Percentiles rank a stretch among this genome's conserved stretches.
These are phyloP conservation scores for Byssothecium circinans DNA, from an alignment of 2,329 filamentous ascomycete genomes.

Conservation along the genomic window DNA sequence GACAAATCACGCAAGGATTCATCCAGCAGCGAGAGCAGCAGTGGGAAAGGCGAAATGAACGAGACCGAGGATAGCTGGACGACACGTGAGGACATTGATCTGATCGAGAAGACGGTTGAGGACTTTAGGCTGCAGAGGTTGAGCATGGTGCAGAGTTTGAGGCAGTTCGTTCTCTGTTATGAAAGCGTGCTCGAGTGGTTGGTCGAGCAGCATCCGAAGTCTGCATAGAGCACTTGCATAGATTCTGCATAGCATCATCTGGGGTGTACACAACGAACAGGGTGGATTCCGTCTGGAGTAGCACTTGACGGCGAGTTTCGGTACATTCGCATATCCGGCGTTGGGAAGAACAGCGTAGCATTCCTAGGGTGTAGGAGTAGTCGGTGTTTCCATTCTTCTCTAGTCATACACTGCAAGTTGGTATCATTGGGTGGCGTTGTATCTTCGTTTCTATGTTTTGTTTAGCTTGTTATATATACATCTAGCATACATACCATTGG, in stretches of 20 bases:
- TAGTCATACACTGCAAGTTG: neutral
- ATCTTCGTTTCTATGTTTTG: neutral
- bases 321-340: neutral
- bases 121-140: slow-evolving; percentile 86
- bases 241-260: slow-evolving; percentile 19
- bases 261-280: neutral
- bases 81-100: slow-evolving; percentile 69
- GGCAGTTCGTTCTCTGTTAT: slow-evolving; percentile 95
- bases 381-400: neutral
- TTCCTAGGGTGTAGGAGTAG: neutral
- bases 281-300: too few relatives aligned
- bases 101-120: slow-evolving; percentile 84
- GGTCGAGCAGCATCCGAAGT: slow-evolving; percentile 48
- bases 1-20: slow-evolving; percentile 10
- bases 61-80: slow-evolving; percentile 64
- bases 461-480: neutral
- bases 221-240: slow-evolving; percentile 17
- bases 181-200: slow-evolving; percentile 93
- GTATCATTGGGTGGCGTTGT: neutral
- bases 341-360: neutral
- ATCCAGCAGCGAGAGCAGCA: slow-evolving; percentile 2
- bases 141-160: slow-evolving; percentile 94
- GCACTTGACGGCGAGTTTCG: neutral
- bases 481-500: neutral
- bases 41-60: slow-evolving; percentile 18